A percentile compares a stretch with the other conserved stretches of the same genome.
Conservation (phyloP, 495 filamentous ascomycete species). For the Physcia stellaris region DNA sequence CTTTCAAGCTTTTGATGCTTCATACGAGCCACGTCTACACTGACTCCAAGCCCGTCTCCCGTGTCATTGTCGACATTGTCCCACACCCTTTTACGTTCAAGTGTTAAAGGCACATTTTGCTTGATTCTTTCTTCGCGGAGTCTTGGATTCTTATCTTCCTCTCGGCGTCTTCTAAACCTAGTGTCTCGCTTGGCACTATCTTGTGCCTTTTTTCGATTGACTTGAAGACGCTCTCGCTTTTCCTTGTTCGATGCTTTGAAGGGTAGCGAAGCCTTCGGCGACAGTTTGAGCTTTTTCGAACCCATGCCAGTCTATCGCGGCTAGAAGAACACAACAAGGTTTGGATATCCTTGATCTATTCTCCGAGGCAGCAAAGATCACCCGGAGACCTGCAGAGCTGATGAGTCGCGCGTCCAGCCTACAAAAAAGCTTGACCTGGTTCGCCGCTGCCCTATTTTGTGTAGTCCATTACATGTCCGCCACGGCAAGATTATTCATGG, state of each 20-base stretch:
- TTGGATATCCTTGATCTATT: no score
- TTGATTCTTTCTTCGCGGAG: constrained; percentile 55
- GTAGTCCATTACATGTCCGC: no score
- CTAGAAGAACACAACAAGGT: no score
- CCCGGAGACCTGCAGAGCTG: no score
- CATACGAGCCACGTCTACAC: constrained; percentile 63
- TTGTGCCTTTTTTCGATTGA: constrained; percentile 61
- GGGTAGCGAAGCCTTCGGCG: constrained; percentile 22
- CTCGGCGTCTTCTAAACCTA: constrained; percentile 62
- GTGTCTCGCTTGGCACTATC: constrained; percentile 60
- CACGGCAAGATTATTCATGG: no score
- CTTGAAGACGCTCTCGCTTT: constrained; percentile 56
- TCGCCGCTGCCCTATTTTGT: no score
- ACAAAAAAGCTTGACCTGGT: no score
- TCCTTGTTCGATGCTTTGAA: constrained; percentile 52
- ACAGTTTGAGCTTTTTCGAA: constrained; percentile 25
- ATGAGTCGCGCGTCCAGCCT: no score
- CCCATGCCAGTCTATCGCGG: no score
- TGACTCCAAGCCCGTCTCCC: constrained; percentile 49
- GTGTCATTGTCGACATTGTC: constrained; percentile 69
- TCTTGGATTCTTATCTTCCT: constrained; percentile 74
- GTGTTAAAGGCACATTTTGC: constrained; percentile 67
- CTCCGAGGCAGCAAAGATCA: no score
- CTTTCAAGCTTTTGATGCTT: constrained; percentile 58
- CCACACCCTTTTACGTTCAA: constrained; percentile 87